These are phyloP conservation scores for Candida qinlingensis DNA, from an alignment of 805 yeast genomes.

Conservation along the genomic window DNA sequence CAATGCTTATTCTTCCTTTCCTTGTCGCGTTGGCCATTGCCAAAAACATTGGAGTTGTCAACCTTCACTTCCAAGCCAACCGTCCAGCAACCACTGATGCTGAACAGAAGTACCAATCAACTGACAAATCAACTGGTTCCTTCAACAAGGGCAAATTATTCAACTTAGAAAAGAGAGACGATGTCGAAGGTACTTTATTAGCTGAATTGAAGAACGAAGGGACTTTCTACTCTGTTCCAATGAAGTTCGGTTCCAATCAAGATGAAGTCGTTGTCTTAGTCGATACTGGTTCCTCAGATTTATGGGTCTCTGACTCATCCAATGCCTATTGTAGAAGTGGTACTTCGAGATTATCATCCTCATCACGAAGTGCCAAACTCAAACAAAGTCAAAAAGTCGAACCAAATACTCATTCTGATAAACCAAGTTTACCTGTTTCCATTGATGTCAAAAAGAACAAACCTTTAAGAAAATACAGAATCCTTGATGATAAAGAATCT, in stretches of 20 bases:
- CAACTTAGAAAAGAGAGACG: slow-evolving; percentile 10
- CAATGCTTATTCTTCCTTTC: not conserved
- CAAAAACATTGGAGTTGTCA: not conserved
- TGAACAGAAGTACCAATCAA: not conserved
- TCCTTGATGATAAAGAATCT: slow-evolving; percentile 6
- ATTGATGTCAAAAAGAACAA: not conserved
- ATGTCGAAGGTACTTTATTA: slow-evolving; percentile 25
- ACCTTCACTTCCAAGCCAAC: not conserved
- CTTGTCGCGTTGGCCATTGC: not conserved
- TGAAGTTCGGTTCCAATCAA: slow-evolving; percentile 51
- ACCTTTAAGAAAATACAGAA: slow-evolving; percentile 10
- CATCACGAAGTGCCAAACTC: not conserved
- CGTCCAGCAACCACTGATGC: not conserved
- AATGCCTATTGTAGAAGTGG: slow-evolving; percentile 41
- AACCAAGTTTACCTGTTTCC: not conserved
- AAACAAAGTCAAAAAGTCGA: not conserved
- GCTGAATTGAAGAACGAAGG: slow-evolving; percentile 33
- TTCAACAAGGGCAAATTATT: not conserved
- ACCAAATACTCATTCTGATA: not conserved
- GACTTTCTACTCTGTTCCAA: slow-evolving; percentile 40
- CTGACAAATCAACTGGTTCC: not conserved
- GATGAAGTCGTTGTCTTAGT: slow-evolving; percentile 52
- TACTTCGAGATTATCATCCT: slow-evolving; percentile 1
- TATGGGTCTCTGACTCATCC: slow-evolving; percentile 52
- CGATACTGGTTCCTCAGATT: slow-evolving; percentile 77